Conservation (phyloP, 441 rosid genomes). For the Breynia disticha region DNA sequence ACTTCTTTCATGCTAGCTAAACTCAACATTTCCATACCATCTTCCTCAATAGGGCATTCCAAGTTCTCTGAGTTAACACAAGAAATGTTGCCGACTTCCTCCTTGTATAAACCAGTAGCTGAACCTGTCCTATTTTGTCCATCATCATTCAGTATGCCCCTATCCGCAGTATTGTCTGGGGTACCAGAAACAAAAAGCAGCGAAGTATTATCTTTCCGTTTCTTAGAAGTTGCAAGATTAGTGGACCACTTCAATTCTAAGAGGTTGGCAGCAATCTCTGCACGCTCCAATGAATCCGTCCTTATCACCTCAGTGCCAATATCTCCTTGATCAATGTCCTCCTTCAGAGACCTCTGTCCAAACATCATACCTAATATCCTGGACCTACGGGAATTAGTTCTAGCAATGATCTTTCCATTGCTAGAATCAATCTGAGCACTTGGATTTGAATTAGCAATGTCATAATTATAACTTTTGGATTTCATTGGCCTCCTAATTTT, state of each 20-base stretch:
- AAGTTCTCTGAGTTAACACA: constrained; percentile 16
- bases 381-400: constrained; percentile 37
- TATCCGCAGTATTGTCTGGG: constrained; percentile 13
- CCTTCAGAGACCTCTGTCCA: constrained; percentile 51
- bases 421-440: constrained; percentile 19
- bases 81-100: constrained; percentile 16
- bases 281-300: constrained; percentile 56
- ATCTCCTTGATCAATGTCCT: constrained; percentile 23
- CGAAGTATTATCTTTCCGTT: constrained; percentile 29
- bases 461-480: constrained; percentile 45
- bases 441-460: constrained; percentile 20
- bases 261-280: constrained; percentile 82
- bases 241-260: constrained; percentile 93
- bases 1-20: constrained; percentile 20
- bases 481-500: constrained; percentile 32
- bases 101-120: constrained; percentile 15
- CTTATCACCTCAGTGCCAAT: constrained; percentile 26
- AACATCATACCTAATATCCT: constrained; percentile 64
- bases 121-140: constrained; percentile 13
- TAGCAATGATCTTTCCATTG: constrained; percentile 37
- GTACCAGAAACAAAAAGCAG: constrained; percentile 17
- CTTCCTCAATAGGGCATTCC: constrained; percentile 24
- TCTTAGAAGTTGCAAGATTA: constrained; percentile 37
- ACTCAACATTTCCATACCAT: constrained; percentile 16
- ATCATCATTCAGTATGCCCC: constrained; percentile 12